Evolutionary conservation across 2,329 filamentous ascomycete species (phyloP), one percentile per base, ranked within the genome.

Genomic region (Aotearoamyces nothofagi): DNA sequence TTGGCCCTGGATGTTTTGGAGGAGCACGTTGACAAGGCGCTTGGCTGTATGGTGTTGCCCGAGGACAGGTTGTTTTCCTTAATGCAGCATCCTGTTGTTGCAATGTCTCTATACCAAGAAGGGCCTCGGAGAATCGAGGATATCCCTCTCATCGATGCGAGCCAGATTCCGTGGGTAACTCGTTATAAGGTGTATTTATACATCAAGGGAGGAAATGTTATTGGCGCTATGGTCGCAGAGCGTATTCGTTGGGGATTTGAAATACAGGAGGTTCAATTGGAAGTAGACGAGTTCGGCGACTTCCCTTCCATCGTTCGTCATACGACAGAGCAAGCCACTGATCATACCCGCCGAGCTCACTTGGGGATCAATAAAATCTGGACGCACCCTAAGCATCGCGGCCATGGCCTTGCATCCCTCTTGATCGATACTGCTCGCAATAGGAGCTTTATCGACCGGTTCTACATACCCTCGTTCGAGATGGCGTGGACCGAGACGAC

Each of bases 401-500:
- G 64, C 23, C 59, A 63, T 38, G 67, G 69, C 6, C 61, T 75
- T 29, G 72, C 69, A 4, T 60, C 59, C 29, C 56, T 58, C 31
- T 49, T 78, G 25, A 47, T 77, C 11, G 65, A 76, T 34, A 60
- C 57, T 31, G 64, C 66, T 14, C 54, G 63, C 31, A 56, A 52
- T 33, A 59, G 37, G 9, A 11, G 64, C 40, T 71, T 71, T 41
- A 56, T 69, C 30, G 63, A 66, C 34, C 61, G 63, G 3, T 54
- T 68, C 48, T 57, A 58, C 22, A 56, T 73, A 26, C 53, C 59
- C 11, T 71, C 67, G 45, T 54, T 57, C 8, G 48, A 61, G 42
- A 55, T 76, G 22, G 71, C 71, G 3, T 76, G 78, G 50, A 74
- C 69, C 40, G 69, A 74, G 41, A 70, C 71, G n/a, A 78, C 73